Evolutionary conservation across 306 rosid species (phyloP).

Genomic region (Medicago truncatula): MtrunA17r5.0-ANR NC_053045.1:29655001-29655500

Average conservation of each 20-base stretch:
- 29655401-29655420: slow-evolving; percentile 77
- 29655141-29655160: slow-evolving; percentile 18
- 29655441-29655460: slow-evolving; percentile 65
- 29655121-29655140: slow-evolving; percentile 18
- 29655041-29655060: not conserved
- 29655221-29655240: not conserved
- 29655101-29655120: not conserved
- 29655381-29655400: slow-evolving; percentile 23
- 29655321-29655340: slow-evolving; percentile 2
- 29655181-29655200: slow-evolving; percentile 27
- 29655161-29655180: not conserved
- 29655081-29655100: not conserved
- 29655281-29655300: slow-evolving; percentile 11
- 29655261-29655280: not conserved
- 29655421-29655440: slow-evolving; percentile 76
- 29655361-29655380: not conserved
- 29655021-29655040: not conserved
- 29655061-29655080: not conserved
- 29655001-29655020: slow-evolving; percentile 21
- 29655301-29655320: slow-evolving; percentile 19
- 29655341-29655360: slow-evolving; percentile 22
- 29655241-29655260: not conserved
- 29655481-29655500: slow-evolving; percentile 72
- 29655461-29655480: slow-evolving; percentile 86
- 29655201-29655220: not conserved